A percentile compares a stretch with the other conserved stretches of the same genome.
phyloP scores from a whole-genome alignment of 140 eudicot genomes.

The Stevia rebaudiana region DNA sequence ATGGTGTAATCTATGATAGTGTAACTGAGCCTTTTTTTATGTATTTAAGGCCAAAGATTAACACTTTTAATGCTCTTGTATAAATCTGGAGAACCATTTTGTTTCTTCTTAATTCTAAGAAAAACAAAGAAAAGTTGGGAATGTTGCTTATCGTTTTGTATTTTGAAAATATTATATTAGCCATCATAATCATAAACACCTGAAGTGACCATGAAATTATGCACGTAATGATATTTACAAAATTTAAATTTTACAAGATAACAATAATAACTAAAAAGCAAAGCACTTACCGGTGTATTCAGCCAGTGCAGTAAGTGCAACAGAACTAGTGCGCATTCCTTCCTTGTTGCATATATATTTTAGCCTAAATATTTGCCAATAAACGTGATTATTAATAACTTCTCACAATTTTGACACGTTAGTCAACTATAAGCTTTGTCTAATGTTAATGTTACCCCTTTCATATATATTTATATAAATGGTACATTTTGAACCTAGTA shows the following conservation, averaged over 20 bases:
- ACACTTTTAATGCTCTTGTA: background rate
- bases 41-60: background rate
- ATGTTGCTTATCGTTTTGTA: background rate
- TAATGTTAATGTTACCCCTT: background rate
- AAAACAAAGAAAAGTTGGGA: background rate
- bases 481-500: background rate
- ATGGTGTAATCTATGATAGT: background rate
- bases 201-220: background rate
- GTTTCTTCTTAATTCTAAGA: background rate
- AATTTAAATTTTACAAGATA: background rate
- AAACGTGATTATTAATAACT: background rate
- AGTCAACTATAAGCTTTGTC: slow-evolving; percentile 2
- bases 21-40: background rate
- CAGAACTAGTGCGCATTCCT: slow-evolving; percentile 70
- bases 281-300: slow-evolving; percentile 67
- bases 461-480: background rate
- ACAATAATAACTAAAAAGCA: background rate
- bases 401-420: background rate
- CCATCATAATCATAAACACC: background rate
- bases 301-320: slow-evolving; percentile 83
- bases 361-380: slow-evolving; percentile 43
- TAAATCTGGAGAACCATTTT: background rate
- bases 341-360: slow-evolving; percentile 83
- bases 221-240: background rate
- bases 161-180: background rate